Conservation (phyloP, 352 stramenopile genomes). For the Phytophthora pisi region DNA sequence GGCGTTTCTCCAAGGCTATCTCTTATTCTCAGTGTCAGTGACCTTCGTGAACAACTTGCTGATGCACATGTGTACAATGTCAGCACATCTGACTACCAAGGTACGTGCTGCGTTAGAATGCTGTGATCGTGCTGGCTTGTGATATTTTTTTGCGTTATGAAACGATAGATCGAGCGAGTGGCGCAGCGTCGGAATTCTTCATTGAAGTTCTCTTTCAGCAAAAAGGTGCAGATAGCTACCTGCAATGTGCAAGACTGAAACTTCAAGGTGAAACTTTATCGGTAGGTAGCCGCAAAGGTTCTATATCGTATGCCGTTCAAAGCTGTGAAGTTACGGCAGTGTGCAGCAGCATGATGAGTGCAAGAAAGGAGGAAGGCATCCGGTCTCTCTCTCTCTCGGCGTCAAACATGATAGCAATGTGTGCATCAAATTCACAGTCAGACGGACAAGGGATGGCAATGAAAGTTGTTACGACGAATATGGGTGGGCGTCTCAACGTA, state of each 20-base stretch:
- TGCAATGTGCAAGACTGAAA: constrained; percentile 64
- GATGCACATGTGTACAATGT: constrained; percentile 62
- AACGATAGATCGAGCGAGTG: constrained; percentile 61
- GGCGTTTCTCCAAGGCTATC: constrained; percentile 62
- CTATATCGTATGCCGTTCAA: constrained; percentile 53
- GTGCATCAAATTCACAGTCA: constrained; percentile 5
- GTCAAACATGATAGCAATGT: constrained; percentile 33
- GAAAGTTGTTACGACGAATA: constrained; percentile 49
- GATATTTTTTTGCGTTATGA: constrained; percentile 2
- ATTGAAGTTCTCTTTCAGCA: constrained; percentile 72
- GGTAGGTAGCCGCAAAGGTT: constrained; percentile 25
- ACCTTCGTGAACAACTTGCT: constrained; percentile 52
- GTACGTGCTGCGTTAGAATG: constrained; percentile 27
- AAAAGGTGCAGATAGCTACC: constrained; percentile 42
- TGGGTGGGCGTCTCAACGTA: constrained; percentile 45
- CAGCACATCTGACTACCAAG: constrained; percentile 71
- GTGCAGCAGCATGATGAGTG: constrained; percentile 57
- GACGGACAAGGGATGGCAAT: constrained; percentile 9
- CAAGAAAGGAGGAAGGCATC: constrained; percentile 27
- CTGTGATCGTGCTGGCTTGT: background rate
- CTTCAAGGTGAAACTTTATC: constrained; percentile 51
- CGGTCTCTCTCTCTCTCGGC: constrained; percentile 35
- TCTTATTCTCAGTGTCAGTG: constrained; percentile 55
- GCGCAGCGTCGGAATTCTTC: constrained; percentile 43
- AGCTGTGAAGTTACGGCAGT: constrained; percentile 59